Percentiles rank a stretch among this genome's conserved stretches.
phyloP scores from a whole-genome alignment of 225 moss, liverwort and hornwort species.

The Straminergon stramineum region DNA sequence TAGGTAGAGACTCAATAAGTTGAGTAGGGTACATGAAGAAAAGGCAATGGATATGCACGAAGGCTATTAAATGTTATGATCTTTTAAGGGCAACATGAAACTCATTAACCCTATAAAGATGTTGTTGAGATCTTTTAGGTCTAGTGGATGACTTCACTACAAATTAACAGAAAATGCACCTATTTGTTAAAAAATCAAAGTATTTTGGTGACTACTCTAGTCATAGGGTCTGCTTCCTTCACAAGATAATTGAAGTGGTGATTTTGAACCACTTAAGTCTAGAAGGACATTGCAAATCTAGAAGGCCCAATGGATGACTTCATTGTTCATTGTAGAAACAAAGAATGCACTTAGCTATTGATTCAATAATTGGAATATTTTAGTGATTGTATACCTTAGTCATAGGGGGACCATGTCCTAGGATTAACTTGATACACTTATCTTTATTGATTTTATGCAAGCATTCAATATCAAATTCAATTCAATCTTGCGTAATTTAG shows the following conservation, averaged over 20 bases:
- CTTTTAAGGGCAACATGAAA: not conserved
- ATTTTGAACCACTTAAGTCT: not conserved
- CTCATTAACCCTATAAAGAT: not conserved
- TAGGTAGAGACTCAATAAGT: no score
- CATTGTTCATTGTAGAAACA: no score
- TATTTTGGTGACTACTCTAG: not conserved
- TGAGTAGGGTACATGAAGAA: no score
- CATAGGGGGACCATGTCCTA: accelerated
- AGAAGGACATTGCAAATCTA: no score
- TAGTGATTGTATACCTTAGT: not conserved
- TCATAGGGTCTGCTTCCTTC: not conserved
- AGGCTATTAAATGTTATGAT: no score
- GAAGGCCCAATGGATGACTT: not conserved
- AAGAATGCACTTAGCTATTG: not conserved
- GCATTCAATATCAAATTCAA: not conserved
- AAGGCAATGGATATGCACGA: no score
- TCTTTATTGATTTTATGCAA: not conserved
- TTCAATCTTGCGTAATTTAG: no score
- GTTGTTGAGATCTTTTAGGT: accelerated
- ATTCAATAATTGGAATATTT: not conserved
- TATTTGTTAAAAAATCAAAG: accelerated
- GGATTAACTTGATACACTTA: no score
- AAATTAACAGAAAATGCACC: not conserved
- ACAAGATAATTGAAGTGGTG: not conserved
- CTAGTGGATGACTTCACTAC: not conserved